These are phyloP conservation scores for Leishmania major DNA, from an alignment of 208 protist genomes.

Conservation along the genomic window DNA sequence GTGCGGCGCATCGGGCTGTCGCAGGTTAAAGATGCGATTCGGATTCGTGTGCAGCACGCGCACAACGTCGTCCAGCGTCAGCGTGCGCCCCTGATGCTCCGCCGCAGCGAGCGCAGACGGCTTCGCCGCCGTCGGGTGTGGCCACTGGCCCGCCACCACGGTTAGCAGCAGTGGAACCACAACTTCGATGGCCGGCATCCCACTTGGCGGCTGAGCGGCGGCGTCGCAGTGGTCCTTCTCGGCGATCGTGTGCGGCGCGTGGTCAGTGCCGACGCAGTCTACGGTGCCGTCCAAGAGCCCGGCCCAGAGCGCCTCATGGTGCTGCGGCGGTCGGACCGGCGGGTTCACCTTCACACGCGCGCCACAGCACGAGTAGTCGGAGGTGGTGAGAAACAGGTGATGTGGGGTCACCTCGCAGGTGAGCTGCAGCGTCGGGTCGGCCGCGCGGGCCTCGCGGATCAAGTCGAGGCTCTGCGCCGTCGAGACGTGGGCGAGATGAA, in stretches of 20 bases:
- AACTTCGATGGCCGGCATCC: slow-evolving; percentile 93
- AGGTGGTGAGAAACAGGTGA: slow-evolving; percentile 89
- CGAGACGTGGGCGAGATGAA: slow-evolving; percentile 93
- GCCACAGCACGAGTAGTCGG: slow-evolving; percentile 76
- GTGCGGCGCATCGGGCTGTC: slow-evolving; percentile 24
- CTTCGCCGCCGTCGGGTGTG: slow-evolving; percentile 58
- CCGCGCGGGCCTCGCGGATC: slow-evolving; percentile 65
- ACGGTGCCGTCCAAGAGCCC: slow-evolving; percentile 88
- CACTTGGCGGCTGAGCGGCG: slow-evolving; percentile 74
- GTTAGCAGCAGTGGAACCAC: slow-evolving; percentile 92
- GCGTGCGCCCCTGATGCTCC: slow-evolving; percentile 15
- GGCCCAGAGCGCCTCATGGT: slow-evolving; percentile 90
- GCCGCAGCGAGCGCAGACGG: slow-evolving; percentile 47
- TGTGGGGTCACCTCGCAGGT: slow-evolving; percentile 92
- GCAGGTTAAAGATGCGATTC: slow-evolving; percentile 73
- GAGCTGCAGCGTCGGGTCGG: slow-evolving; percentile 63
- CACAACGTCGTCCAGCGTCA: slow-evolving; percentile 61
- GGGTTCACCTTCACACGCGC: slow-evolving; percentile 88
- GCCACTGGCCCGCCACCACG: slow-evolving; percentile 65
- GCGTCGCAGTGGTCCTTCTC: slow-evolving; percentile 75
- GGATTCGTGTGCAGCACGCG: slow-evolving; percentile 81
- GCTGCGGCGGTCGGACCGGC: slow-evolving; percentile 67
- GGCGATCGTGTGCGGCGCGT: slow-evolving; percentile 91
- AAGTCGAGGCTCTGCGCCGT: slow-evolving; percentile 81
- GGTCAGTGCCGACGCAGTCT: slow-evolving; percentile 95